Base-by-base conservation (phyloP, 2,329 filamentous ascomycete species). In the Ramichloridium luteum region DNA sequence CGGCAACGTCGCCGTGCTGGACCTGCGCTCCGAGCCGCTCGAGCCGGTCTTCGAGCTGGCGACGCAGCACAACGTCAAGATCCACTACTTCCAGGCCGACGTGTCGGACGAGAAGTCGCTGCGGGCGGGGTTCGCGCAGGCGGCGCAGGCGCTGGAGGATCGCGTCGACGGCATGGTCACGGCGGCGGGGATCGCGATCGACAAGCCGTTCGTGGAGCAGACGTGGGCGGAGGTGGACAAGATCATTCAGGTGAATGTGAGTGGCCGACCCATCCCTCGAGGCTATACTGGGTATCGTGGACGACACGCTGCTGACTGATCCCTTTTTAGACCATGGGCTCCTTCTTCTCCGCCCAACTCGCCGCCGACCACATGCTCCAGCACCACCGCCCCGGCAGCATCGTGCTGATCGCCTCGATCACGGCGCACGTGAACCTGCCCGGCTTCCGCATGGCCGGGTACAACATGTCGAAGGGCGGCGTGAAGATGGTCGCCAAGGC, bases 41-140 rank as follows among this genome's bases (percentile, higher is more conserved):
- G 37, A 45, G 34, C 44, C 44, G 15, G 47, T 51, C 11, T 41
- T 46, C 22, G 39, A 40, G 15, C 35, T 51, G 13, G 41, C 41
- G 15, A 64, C 70, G 47, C 67, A 69, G 13, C 81, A 75, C 44
- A 72, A 72, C 3, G 76, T 85, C 26, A 74, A 76, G 53, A 38
- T 44, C 10, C 28, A 31, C 6, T 51, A 54, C 32, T 41, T 42
- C 25, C 40, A 41, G 25, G 58, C 59, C 25, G 60, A 65, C 35
- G 58, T 64, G 11, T 56, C 46, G 27, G 38, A 43, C n/a, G 36
- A 50, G 27, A 32, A 40, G 6, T 43, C 39, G 15, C 32, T 50
- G 17, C 40, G 36, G n/a, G 27, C 35, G 12, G 46, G 40, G 1
- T 50, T 50, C 16, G 38, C 44, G 15, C 41, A 41, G 17, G 44